Base-by-base conservation (phyloP, 2,329 filamentous ascomycete genomes). In the Pseudocercospora vitis region DNA sequence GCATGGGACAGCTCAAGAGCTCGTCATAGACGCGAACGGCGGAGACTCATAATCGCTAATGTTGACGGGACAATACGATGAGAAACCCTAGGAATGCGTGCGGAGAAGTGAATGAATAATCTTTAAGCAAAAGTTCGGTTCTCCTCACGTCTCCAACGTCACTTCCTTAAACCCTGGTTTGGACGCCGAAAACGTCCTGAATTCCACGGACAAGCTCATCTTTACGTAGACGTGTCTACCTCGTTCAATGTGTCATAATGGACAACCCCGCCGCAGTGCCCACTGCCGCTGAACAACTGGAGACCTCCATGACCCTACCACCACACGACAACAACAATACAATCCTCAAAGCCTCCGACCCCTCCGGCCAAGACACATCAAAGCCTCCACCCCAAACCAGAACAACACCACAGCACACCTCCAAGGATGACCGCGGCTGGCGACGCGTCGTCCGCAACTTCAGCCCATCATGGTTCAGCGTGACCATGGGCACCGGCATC, bases 401-500 rank as follows among this genome's bases (percentile, higher is more conserved):
- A 52, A 33, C 14, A 35, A 29, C 2, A 26, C 8, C 18, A 31
- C 14, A 49, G 12, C 33, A 40, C 4, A 16, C 7, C 28, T 51
- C 44, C 35, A 59, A 52, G 29, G 56, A 56, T 24, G 31, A 59
- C 23, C 49, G 56, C 33, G 62, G 63, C 45, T 67, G 62, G 63
- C 64, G 64, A 31, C 58, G 58, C 7, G 55, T 65, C 19, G 60
- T 67, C n/a, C 58, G 61, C 29, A 67, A 67, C 51, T 67, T 67
- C 55, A 64, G 58, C n/a, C 63, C 63, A 0, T 63, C 62, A 11
- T 29, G 26, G 26, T 29, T 48, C 18, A 7, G 3, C 12, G 19
- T 2, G 7, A 42, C 37, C 7, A 42, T 42, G 37, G 37, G 85
- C 28, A 88, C 85, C 0, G 86, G 85, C 16, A 81, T 88, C 32